phyloP scores from a whole-genome alignment of 2,329 filamentous ascomycete genomes.

The Penicillium paneum region DNA sequence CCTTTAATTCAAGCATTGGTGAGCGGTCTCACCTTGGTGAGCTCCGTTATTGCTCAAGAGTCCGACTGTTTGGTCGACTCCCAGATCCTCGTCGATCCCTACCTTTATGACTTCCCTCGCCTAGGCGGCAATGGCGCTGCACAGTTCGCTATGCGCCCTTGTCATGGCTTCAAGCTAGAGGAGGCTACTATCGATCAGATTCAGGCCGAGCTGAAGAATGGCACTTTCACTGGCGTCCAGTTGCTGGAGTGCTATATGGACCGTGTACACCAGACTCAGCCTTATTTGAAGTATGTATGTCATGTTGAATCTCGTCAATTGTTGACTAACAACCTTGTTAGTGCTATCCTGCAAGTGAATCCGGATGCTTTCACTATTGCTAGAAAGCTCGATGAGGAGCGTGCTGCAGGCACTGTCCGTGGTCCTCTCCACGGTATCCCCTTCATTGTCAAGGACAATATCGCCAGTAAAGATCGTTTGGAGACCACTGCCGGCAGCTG shows the following conservation, averaged over 20 bases:
- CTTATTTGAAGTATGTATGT: constrained; percentile 60
- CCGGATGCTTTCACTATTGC: constrained; percentile 66
- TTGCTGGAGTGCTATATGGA: constrained; percentile 62
- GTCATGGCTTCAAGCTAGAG: constrained; percentile 60
- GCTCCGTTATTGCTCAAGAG: constrained; percentile 16
- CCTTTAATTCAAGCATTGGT: constrained; percentile 19
- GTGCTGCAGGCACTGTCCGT: constrained; percentile 54
- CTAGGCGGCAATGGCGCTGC: constrained; percentile 32
- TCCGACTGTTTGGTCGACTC: constrained; percentile 29
- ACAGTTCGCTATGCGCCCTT: constrained; percentile 62
- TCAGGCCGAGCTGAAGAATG: constrained; percentile 56
- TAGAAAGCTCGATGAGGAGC: constrained; percentile 57
- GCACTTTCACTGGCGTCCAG: constrained; percentile 56
- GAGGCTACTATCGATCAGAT: constrained; percentile 69
- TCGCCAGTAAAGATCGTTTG: constrained; percentile 65
- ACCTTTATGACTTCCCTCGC: constrained; percentile 39
- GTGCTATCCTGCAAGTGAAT: constrained; percentile 61
- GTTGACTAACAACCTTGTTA: constrained; percentile 9
- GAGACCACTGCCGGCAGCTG: constrained; percentile 70
- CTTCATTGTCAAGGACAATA: constrained; percentile 68
- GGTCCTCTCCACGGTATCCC: constrained; percentile 72
- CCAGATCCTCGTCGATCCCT: constrained; percentile 34
- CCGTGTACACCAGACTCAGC: constrained; percentile 59
- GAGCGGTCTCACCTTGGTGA: constrained; percentile 21
- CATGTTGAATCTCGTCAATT: background rate